Conservation (phyloP, 2,329 filamentous ascomycete genomes). For the Colletotrichum sp. region DNA sequence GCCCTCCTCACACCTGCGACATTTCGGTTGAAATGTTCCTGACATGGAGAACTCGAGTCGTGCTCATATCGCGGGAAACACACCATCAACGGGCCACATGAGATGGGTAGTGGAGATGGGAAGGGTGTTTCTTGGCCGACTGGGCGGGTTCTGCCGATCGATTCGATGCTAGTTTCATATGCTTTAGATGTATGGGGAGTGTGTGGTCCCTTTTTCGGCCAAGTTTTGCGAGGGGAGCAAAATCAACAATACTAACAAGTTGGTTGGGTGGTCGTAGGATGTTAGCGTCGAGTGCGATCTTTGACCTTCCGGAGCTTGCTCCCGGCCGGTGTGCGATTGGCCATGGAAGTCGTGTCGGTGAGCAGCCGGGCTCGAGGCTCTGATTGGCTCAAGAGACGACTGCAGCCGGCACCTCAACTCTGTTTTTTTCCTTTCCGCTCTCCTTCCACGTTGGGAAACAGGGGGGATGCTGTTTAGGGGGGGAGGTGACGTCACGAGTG, state of each 20-base stretch:
- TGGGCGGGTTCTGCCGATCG: neutral
- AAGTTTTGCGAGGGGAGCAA: neutral
- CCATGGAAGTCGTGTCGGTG: neutral
- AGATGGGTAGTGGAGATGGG: neutral
- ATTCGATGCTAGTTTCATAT: neutral
- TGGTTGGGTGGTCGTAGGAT: neutral
- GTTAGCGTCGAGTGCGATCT: neutral
- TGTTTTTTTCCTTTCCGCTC: neutral
- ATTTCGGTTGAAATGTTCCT: neutral
- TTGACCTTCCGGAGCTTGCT: neutral
- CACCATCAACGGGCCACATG: neutral
- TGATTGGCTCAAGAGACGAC: neutral
- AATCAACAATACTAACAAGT: neutral
- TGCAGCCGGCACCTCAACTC: neutral
- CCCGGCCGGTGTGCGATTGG: neutral
- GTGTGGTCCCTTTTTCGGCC: neutral
- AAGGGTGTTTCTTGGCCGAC: neutral
- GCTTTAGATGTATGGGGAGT: neutral
- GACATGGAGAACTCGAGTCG: neutral
- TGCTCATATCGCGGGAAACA: neutral
- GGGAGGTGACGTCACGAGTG: conserved; percentile 5
- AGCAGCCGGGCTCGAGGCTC: neutral
- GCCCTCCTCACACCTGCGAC: neutral
- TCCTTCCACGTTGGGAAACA: neutral
- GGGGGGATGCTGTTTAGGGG: neutral